These are phyloP conservation scores for Yamadazyma endophytica DNA, from an alignment of 805 yeast genomes.

Conservation along the genomic window DNA sequence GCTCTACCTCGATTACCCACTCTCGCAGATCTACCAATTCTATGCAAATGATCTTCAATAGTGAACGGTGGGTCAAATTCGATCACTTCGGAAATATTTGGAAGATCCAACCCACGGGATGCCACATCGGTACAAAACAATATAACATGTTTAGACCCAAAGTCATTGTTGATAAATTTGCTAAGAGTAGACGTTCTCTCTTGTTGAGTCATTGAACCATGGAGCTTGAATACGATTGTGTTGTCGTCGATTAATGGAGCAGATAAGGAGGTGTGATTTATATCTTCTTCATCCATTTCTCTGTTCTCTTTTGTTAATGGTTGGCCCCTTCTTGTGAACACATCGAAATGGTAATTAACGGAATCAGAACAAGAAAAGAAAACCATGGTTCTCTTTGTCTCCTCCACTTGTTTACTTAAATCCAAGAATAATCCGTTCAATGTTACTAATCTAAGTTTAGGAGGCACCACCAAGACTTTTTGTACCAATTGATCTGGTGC, in stretches of 20 bases:
- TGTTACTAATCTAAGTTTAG: constrained; percentile 83
- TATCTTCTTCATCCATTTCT: constrained; percentile 19
- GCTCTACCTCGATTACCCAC: constrained; percentile 88
- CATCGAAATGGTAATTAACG: constrained; percentile 87
- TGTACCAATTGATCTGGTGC: constrained; percentile 93
- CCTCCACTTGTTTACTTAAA: constrained; percentile 17
- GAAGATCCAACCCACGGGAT: constrained; percentile 92
- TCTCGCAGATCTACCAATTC: constrained; percentile 97
- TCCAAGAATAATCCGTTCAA: constrained; percentile 62
- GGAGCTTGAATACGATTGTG: constrained; percentile 59
- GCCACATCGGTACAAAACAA: constrained; percentile 97
- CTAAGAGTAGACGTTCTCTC: constrained; percentile 73
- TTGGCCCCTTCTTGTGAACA: constrained; percentile 60
- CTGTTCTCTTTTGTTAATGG: constrained; percentile 28
- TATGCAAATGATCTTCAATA: constrained; percentile 89
- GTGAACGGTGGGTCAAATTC: constrained; percentile 96
- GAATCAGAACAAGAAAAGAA: constrained; percentile 94
- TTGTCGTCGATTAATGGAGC: constrained; percentile 49
- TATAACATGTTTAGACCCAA: constrained; percentile 50
- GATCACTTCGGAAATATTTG: constrained; percentile 76
- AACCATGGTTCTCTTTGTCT: constrained; percentile 59
- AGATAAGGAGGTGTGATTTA: constrained; percentile 27
- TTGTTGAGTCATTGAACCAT: constrained; percentile 88
- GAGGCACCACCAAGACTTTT: constrained; percentile 80
- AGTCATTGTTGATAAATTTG: constrained; percentile 45